Conservation (phyloP, 192 early-diverging fungal species). For the Entomortierella beljakovae region DNA sequence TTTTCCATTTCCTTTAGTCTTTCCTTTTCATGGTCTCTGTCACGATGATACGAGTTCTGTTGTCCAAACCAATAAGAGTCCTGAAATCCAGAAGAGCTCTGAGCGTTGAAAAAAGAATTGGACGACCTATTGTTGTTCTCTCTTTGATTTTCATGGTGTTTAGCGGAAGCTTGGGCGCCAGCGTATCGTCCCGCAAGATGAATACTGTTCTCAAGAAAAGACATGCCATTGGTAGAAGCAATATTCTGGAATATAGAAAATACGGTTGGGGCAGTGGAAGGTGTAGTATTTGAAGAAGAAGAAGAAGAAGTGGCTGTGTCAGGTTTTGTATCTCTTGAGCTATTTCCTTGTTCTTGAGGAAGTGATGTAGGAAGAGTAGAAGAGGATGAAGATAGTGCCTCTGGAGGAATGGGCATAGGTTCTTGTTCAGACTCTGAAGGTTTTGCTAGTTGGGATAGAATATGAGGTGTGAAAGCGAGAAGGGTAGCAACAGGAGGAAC, state of each 20-base stretch:
- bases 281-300: background rate
- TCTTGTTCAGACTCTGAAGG: constrained; percentile 54
- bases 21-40: constrained; percentile 27
- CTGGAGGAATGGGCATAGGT: constrained; percentile 32
- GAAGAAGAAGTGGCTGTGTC: too few relatives aligned
- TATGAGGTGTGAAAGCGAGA: constrained; percentile 62
- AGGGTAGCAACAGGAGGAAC: constrained; percentile 58
- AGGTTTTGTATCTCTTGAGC: too few relatives aligned
- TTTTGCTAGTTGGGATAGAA: constrained; percentile 60
- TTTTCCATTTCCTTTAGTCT: constrained; percentile 33
- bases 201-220: constrained; percentile 35
- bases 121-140: background rate
- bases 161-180: constrained; percentile 13
- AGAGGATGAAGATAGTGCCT: too few relatives aligned
- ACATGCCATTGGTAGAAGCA: constrained; percentile 5
- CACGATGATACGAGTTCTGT: background rate
- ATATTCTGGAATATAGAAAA: constrained; percentile 27
- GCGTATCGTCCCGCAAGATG: constrained; percentile 37
- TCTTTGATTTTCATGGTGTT: background rate
- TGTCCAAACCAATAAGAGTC: constrained; percentile 19
- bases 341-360: too few relatives aligned
- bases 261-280: background rate
- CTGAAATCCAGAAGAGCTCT: too few relatives aligned
- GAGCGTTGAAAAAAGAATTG: too few relatives aligned
- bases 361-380: background rate